Percentiles rank a stretch among this genome's conserved stretches.
Evolutionary conservation across 441 rosid genomes (phyloP).

Genomic region (Adansonia grandidieri): DNA sequence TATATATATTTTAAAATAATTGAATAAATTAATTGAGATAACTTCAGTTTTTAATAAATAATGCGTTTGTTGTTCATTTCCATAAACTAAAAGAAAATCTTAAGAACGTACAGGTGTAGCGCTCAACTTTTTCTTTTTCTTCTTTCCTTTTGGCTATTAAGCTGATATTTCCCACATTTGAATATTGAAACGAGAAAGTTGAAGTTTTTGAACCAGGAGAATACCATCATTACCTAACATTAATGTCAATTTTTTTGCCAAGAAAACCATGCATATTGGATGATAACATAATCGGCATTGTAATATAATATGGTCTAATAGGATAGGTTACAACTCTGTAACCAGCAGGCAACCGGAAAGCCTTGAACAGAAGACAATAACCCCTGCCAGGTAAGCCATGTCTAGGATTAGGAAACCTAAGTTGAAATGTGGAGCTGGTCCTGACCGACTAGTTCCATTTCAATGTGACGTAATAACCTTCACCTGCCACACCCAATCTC

Average conservation of each 20-base stretch:
- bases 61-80: no score
- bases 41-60: no score
- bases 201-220: no score
- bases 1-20: no score
- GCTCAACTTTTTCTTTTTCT: no score
- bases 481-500: slow-evolving; percentile 4
- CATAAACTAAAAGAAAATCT: no score
- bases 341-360: background rate
- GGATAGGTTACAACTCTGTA: background rate
- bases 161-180: no score
- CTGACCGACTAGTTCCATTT: slow-evolving; percentile 6
- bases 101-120: no score
- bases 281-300: background rate
- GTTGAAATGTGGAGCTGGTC: slow-evolving; percentile 14
- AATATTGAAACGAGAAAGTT: no score
- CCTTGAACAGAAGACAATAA: background rate
- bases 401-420: background rate
- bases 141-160: no score
- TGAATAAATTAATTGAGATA: no score
- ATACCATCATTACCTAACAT: no score
- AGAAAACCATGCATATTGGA: background rate
- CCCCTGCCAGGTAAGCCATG: background rate
- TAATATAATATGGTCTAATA: background rate
- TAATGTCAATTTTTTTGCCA: background rate
- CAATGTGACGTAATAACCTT: background rate